phyloP scores from a whole-genome alignment of 2,329 filamentous ascomycete species.

The Bipolaris gigantea region DNA sequence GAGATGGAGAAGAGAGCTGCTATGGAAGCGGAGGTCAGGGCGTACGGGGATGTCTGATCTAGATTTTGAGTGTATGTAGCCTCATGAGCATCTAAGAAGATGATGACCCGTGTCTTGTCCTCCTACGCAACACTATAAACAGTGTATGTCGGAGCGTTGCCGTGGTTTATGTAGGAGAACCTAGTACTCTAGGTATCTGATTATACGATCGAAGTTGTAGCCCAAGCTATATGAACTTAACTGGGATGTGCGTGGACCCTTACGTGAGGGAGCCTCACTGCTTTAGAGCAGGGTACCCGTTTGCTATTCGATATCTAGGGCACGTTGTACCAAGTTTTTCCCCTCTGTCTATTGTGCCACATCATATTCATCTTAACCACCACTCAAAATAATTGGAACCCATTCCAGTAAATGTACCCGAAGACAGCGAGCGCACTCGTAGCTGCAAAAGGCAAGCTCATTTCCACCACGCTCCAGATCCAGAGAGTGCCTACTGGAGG shows the following conservation, averaged over 20 bases:
- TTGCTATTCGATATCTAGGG: neutral
- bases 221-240: neutral
- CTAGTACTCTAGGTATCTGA: neutral
- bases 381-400: conserved; percentile 52
- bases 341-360: neutral
- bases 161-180: neutral
- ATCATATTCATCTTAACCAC: neutral
- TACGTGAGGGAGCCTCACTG: neutral
- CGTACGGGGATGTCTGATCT: conserved; percentile 1
- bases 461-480: conserved; percentile 90
- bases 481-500: conserved; percentile 88
- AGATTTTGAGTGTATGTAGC: neutral
- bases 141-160: neutral
- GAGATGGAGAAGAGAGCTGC: conserved; percentile 27
- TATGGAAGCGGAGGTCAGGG: neutral
- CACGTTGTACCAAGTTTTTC: neutral
- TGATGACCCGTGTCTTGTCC: neutral
- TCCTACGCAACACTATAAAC: neutral
- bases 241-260: neutral
- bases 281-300: neutral
- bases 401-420: conserved; percentile 58
- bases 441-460: conserved; percentile 69
- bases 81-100: neutral
- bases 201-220: neutral
- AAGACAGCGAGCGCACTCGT: conserved; percentile 56